A percentile compares a stretch with the other conserved stretches of the same genome.
Evolutionary conservation across 2,329 filamentous ascomycete genomes (phyloP).

Genomic region (Colletotrichum sp.): DNA sequence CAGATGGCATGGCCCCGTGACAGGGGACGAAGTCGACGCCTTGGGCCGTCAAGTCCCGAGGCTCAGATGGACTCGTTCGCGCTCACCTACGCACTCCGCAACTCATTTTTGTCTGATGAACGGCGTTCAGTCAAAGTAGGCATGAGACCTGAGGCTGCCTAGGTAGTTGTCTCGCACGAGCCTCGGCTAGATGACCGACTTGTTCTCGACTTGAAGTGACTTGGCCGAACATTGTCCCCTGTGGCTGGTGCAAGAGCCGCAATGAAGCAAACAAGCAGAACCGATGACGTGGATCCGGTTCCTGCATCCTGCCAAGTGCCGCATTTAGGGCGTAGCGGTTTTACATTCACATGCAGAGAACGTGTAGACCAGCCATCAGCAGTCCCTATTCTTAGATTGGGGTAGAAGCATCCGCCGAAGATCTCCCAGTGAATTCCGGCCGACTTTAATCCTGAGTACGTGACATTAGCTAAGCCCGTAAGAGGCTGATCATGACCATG

Average conservation of each 20-base stretch:
- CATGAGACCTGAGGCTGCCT: neutral
- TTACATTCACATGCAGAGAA: neutral
- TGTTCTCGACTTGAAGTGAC: neutral
- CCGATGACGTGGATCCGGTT: slow-evolving; percentile 5
- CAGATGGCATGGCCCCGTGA: neutral
- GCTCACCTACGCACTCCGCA: neutral
- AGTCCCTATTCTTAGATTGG: neutral
- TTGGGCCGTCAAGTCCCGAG: neutral
- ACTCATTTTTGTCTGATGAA: neutral
- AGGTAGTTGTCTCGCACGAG: neutral
- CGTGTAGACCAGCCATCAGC: neutral
- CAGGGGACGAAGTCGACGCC: neutral
- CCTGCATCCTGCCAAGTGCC: neutral
- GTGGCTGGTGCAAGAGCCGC: neutral
- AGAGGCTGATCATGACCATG: neutral
- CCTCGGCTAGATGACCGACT: neutral
- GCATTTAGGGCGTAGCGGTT: neutral
- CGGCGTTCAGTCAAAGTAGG: neutral
- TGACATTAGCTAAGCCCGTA: neutral
- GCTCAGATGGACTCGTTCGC: neutral
- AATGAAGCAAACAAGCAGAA: neutral
- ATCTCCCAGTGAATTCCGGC: neutral
- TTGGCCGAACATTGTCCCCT: neutral
- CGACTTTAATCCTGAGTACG: neutral
- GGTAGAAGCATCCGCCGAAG: neutral